Evolutionary conservation across 192 early-diverging fungal genomes (phyloP), one percentile per base, ranked within the genome.

Genomic region (Coemansia sp.): DNA sequence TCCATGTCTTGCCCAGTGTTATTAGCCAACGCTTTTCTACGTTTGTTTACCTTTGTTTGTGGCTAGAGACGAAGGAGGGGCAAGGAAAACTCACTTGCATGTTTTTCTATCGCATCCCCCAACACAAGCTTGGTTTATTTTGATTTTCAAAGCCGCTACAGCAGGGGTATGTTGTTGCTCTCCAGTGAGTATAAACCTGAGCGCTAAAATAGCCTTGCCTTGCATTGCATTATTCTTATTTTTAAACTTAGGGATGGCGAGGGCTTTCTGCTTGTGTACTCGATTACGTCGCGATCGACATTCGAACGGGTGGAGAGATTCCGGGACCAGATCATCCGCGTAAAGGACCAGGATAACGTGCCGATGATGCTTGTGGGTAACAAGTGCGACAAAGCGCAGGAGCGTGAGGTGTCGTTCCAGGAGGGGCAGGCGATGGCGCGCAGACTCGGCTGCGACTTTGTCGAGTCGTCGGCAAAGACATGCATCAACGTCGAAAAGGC

Each of bases 301-400:
- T 94, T 95, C 79, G 91, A 94, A 61, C 87, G 91, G 34, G 87
- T 94, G 61, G 87, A 91, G 72, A 82, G 87, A 61, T 95, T 94
- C 83, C 74, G 84, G 50, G 87, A 95, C 61, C 92, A 94, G 75
- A 94, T 97, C 47, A 81, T 83, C 64, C 88, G 92, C n/a, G 92
- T 95, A 19, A 97, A 97, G 71, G 95, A 95, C 64, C 81, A 87
- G 57, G 90, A 94, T 31, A 82, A 84, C 50, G 86, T 95, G 34
- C 92, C 92, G 17, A 76, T 96, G 71, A 91, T 97, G 75, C 78
- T 97, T 31, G 92, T 97, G n/a, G 94, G 93, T 59, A 97, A 95
- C 85, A 95, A 97, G 70, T 93, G 92, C 81, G 94, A 95, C 79
- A 86, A 84, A 65, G 75, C 86, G 14, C 85, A 85, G 19, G 90